Evolutionary conservation across 2,329 filamentous ascomycete genomes (phyloP).

Genomic region (Cladosporium oxysporum): DNA sequence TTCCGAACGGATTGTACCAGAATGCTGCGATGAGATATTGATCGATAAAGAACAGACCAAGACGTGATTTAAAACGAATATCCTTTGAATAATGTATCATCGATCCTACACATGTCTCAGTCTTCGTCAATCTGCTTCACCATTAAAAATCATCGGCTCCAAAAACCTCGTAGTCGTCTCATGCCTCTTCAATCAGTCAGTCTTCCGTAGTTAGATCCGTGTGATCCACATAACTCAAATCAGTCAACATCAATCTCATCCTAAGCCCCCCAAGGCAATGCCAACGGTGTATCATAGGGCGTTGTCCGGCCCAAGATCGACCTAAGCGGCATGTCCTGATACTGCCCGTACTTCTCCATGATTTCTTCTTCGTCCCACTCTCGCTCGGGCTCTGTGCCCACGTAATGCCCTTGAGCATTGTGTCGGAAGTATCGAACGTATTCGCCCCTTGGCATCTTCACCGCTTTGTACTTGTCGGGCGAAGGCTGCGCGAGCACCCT

Average conservation of each 20-base stretch:
- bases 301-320: conserved; percentile 3
- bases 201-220: neutral
- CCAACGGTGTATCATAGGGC: neutral
- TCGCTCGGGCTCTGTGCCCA: conserved; percentile 33
- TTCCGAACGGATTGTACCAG: neutral
- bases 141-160: neutral
- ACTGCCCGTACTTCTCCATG: conserved; percentile 28
- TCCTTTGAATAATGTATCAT: neutral
- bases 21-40: neutral
- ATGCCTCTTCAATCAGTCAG: neutral
- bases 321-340: conserved; percentile 28
- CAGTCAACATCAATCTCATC: neutral
- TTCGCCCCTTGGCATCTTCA: conserved; percentile 37
- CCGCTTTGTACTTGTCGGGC: conserved; percentile 29
- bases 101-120: neutral
- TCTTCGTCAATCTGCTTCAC: neutral
- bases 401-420: conserved; percentile 32
- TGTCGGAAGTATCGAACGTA: conserved; percentile 32
- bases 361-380: conserved; percentile 33
- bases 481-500: conserved; percentile 24
- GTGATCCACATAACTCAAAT: neutral
- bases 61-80: neutral
- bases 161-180: neutral
- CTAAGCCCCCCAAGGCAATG: neutral
- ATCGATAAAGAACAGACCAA: neutral